phyloP scores from a whole-genome alignment of 441 rosid genomes.

The Syzygium syzygioides region DNA sequence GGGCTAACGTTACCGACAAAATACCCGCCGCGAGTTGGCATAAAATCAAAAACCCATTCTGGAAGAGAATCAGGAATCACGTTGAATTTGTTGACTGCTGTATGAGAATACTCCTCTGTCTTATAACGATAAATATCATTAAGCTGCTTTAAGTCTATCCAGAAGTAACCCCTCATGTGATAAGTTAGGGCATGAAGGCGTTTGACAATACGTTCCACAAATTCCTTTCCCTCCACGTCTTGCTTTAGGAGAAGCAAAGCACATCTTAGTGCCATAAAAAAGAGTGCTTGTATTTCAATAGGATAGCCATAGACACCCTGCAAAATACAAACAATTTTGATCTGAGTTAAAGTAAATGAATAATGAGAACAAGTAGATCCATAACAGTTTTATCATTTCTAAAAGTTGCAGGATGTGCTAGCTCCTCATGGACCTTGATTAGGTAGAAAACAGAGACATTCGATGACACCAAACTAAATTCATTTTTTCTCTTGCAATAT shows the following conservation, averaged over 20 bases:
- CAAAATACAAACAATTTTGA: background rate
- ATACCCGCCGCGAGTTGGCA: constrained; percentile 1
- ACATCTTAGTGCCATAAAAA: constrained; percentile 5
- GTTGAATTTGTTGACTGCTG: background rate
- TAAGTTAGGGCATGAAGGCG: constrained; percentile 5
- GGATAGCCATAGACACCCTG: constrained; percentile 9
- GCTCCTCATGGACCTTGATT: background rate
- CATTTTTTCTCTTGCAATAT: background rate
- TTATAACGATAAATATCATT: constrained; percentile 7
- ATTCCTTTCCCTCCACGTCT: constrained; percentile 8
- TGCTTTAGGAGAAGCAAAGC: constrained; percentile 6
- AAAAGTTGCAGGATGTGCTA: background rate
- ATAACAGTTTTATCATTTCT: background rate
- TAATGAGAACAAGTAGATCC: background rate
- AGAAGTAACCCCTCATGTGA: constrained; percentile 7
- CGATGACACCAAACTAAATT: background rate
- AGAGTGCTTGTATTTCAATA: constrained; percentile 7
- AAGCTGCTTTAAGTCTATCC: constrained; percentile 5
- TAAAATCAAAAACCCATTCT: constrained; percentile 3
- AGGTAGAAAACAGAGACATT: background rate
- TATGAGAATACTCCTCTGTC: constrained; percentile 3
- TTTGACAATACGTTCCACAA: constrained; percentile 7
- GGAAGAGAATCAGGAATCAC: constrained; percentile 4
- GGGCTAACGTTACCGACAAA: constrained; percentile 5
- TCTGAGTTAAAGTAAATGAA: background rate